phyloP scores from a whole-genome alignment of 2,329 filamentous ascomycete species.

The Aureobasidium vineae region DNA sequence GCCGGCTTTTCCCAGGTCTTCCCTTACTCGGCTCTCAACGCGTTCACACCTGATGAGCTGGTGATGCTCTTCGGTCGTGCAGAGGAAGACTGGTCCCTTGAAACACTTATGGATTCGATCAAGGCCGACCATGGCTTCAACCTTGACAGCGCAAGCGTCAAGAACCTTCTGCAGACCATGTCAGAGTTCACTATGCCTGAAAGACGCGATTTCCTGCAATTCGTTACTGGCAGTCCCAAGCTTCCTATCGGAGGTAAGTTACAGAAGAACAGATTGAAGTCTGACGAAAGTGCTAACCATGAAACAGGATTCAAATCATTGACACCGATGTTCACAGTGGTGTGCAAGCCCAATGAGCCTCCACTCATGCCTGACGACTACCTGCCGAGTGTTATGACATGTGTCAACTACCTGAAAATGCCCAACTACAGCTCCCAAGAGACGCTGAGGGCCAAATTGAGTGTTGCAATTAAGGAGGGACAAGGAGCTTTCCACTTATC shows the following conservation, averaged over 20 bases:
- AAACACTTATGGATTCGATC: conserved; percentile 96
- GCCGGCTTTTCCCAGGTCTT: conserved; percentile 93
- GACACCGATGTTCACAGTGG: conserved; percentile 97
- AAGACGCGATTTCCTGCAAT: conserved; percentile 92
- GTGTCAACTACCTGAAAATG: conserved; percentile 97
- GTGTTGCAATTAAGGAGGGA: conserved; percentile 86
- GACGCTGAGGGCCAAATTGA: conserved; percentile 73
- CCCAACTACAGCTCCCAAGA: conserved; percentile 85
- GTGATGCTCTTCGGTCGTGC: conserved; percentile 91
- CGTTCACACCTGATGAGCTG: conserved; percentile 92
- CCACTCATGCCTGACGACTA: conserved; percentile 95
- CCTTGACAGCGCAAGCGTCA: conserved; percentile 95
- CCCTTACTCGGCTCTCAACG: conserved; percentile 84
- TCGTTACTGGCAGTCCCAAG: conserved; percentile 96
- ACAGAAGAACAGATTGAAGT: background rate
- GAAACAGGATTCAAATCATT: conserved; percentile 85
- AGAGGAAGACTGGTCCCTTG: conserved; percentile 95
- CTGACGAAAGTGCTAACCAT: background rate
- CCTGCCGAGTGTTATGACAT: conserved; percentile 99
- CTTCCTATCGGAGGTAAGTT: conserved; percentile 91
- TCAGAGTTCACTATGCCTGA: conserved; percentile 73
- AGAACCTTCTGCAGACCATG: conserved; percentile 91
- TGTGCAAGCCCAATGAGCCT: conserved; percentile 96
- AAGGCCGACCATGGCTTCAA: conserved; percentile 99
- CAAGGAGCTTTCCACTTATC: conserved; percentile 92